Conservation (phyloP, 768 basidiomycete species). For the Tephrocybe sp. region DNA sequence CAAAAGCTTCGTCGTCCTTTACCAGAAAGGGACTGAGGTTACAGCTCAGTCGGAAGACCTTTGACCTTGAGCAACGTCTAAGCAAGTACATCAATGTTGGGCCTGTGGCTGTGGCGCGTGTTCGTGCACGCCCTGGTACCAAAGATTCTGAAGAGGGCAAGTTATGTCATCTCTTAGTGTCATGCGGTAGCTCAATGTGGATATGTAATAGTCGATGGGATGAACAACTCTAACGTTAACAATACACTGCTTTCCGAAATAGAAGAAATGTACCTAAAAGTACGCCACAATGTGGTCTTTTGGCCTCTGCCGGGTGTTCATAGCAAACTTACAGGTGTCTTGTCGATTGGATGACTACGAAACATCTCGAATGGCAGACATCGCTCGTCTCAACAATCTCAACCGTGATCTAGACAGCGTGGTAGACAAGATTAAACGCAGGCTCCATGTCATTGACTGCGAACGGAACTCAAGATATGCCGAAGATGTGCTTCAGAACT, state of each 20-base stretch:
- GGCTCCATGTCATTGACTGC: neutral
- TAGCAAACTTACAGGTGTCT: neutral
- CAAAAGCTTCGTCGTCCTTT: neutral
- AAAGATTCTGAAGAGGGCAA: neutral
- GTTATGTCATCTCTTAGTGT: neutral
- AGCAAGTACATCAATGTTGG: neutral
- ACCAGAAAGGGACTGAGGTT: neutral
- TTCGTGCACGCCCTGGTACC: neutral
- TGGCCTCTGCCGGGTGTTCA: neutral
- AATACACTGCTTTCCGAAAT: neutral
- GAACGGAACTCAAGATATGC: neutral
- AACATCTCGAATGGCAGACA: conserved; percentile 1
- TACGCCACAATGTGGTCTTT: neutral
- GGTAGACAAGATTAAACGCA: neutral
- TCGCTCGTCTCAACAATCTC: neutral
- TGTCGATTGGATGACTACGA: conserved; percentile 8
- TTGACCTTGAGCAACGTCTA: neutral
- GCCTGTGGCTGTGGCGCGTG: neutral
- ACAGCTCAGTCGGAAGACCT: neutral
- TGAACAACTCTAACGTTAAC: neutral
- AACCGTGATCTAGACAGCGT: neutral
- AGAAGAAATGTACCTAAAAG: conserved; percentile 5
- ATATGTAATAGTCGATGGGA: neutral
- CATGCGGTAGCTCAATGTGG: neutral
- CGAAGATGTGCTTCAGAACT: neutral